phyloP scores from a whole-genome alignment of 306 rosid species.

The Delonix regia region DNA sequence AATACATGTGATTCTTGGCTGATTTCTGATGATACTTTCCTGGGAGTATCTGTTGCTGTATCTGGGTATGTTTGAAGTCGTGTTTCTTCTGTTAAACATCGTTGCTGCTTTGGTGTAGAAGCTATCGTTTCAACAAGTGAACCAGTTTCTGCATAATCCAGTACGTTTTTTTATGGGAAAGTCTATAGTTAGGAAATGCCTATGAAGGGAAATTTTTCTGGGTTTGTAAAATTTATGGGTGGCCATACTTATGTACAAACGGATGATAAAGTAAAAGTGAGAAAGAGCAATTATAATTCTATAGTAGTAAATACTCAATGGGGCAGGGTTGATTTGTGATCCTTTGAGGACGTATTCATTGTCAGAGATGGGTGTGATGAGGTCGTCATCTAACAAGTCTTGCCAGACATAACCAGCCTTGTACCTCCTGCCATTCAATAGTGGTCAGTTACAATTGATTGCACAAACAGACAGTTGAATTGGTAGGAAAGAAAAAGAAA shows the following conservation, averaged over 20 bases:
- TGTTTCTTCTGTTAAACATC: conserved; percentile 29
- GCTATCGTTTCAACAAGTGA: conserved; percentile 42
- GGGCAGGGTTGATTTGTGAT: conserved; percentile 61
- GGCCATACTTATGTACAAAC: conserved; percentile 37
- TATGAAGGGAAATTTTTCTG: not conserved
- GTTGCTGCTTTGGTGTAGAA: conserved; percentile 20
- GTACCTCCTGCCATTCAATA: conserved; percentile 73
- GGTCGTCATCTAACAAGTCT: conserved; percentile 86
- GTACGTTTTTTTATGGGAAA: conserved; percentile 16
- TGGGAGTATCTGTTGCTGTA: conserved; percentile 29
- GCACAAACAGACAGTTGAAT: not conserved
- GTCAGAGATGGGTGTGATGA: conserved; percentile 86
- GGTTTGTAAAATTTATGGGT: conserved; percentile 35
- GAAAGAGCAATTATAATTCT: not conserved
- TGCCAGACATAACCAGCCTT: conserved; percentile 93
- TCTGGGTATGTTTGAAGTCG: conserved; percentile 33
- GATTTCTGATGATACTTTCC: conserved; percentile 55
- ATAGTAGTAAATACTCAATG: conserved; percentile 38
- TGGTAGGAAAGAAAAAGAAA: not conserved
- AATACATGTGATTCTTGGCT: conserved; percentile 54
- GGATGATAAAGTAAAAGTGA: conserved; percentile 14
- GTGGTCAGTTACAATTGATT: conserved; percentile 35
- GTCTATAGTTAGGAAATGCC: not conserved
- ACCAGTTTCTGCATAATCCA: conserved; percentile 41
- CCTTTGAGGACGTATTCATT: conserved; percentile 94